Evolutionary conservation across 495 filamentous ascomycete species (phyloP).

Genomic region (Lophiotrema nucula): DNA sequence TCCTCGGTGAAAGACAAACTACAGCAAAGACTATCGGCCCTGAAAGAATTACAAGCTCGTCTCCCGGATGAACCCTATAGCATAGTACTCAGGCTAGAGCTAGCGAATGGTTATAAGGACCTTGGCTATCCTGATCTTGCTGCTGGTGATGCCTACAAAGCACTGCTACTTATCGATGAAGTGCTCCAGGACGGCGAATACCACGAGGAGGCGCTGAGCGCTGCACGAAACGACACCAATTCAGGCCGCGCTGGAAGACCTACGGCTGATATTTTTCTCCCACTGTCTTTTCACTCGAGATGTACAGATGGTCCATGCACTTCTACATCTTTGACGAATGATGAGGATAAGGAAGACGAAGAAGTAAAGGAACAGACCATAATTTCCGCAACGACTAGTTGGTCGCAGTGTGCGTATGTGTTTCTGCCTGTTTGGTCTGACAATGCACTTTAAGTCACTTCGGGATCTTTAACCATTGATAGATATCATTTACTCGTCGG

Average conservation of each 20-base stretch:
- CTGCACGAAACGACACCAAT: background rate
- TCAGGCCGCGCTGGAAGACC: background rate
- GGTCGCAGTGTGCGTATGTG: background rate
- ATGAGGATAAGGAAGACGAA: background rate
- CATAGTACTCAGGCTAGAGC: constrained; percentile 69
- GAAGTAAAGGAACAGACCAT: background rate
- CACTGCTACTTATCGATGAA: constrained; percentile 80
- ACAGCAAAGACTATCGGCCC: background rate
- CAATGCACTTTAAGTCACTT: background rate
- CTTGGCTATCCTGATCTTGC: constrained; percentile 88
- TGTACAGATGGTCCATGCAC: too few species aligned
- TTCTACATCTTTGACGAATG: too few species aligned
- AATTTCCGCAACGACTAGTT: background rate
- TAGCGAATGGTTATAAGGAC: constrained; percentile 66
- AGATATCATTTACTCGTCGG: constrained; percentile 24
- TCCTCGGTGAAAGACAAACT: too few species aligned
- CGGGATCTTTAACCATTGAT: background rate
- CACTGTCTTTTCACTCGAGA: too few species aligned
- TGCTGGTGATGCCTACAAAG: constrained; percentile 85
- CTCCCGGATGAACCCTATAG: constrained; percentile 63
- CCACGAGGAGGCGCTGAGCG: constrained; percentile 51
- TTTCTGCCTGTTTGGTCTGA: background rate
- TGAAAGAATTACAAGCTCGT: constrained; percentile 15
- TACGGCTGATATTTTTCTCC: too few species aligned
- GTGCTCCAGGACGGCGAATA: constrained; percentile 68